Evolutionary conservation across 2,329 filamentous ascomycete species (phyloP), one percentile per base, ranked within the genome.

Genomic region (Talaromyces marneffei): DNA sequence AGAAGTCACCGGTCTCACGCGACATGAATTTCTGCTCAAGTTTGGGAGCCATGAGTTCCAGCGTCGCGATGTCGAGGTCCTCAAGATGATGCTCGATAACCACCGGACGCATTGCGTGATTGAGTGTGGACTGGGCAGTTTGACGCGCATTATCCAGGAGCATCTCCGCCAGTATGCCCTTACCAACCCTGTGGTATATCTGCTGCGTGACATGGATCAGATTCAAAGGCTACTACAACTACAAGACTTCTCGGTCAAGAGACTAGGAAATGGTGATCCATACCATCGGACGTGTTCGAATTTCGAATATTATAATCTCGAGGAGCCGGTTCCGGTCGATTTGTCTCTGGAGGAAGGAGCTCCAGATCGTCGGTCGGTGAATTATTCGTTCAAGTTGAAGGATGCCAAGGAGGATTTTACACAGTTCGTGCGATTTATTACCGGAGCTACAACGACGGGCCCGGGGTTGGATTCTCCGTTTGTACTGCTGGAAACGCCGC

Each of bases 331-430:
- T 23, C 68, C 59, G 59, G 57, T 60, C 27, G 65, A 57, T 37
- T 62, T 65, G 42, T 61, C 59, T 0, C 70, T 71, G 2, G 72
- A 75, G 5, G 69, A 69, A 57, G 74, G 72, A 14, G 75, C 71
- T 33, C 72, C 72, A 3, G 79, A 82, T 64, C 77, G 77, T 53
- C 74, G 76, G 6, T 77, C 77, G 6, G 76, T 76, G 9, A 77
- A 74, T 35, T 77, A 79, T 58, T 79, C 79, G 7, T 81, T 80
- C 64, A 79, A 79, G 60, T 67, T 82, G 16, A 79, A 79, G 66
- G 76, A 81, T 62, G 83, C 78, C 44, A 85, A 85, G 65, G 81
- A 85, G 63, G 84, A 86, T 64, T 85, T 87, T 63, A 83, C 81
- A 1, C 78, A 76, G 9, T 87, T 85, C 65, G 79, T 87, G 16